Percentiles rank a stretch among this genome's conserved stretches.
These are phyloP conservation scores for Entomortierella beljakovae DNA, from an alignment of 192 early-diverging fungal species.

Conservation along the genomic window DNA sequence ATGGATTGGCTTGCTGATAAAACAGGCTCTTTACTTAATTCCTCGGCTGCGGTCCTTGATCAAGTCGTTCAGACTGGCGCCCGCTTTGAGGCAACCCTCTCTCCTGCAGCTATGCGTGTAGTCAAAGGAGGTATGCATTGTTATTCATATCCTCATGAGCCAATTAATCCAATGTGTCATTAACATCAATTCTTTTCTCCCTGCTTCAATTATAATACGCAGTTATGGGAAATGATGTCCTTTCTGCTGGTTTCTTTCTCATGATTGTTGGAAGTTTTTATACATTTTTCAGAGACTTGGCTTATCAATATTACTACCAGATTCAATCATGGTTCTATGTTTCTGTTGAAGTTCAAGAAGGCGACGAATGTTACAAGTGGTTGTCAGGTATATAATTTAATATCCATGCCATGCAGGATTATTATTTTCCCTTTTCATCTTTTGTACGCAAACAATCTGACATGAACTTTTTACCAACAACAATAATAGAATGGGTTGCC, in stretches of 20 bases:
- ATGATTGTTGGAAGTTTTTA: constrained; percentile 50
- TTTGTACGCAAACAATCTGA: not conserved
- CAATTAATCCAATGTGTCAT: not conserved
- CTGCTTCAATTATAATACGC: not conserved
- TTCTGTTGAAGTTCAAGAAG: constrained; percentile 52
- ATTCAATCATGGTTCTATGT: constrained; percentile 51
- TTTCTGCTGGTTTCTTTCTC: constrained; percentile 51
- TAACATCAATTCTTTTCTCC: not conserved
- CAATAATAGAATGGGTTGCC: constrained; percentile 51
- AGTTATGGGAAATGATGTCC: constrained; percentile 52
- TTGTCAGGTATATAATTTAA: constrained; percentile 44
- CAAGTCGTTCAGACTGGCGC: constrained; percentile 35
- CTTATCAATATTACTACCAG: constrained; percentile 41
- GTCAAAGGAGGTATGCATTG: constrained; percentile 30
- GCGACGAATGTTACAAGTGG: constrained; percentile 52
- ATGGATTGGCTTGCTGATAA: constrained; percentile 50
- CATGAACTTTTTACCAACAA: not conserved
- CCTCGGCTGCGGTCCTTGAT: constrained; percentile 40
- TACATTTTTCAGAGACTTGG: constrained; percentile 50
- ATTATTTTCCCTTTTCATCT: not conserved
- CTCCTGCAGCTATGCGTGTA: constrained; percentile 45
- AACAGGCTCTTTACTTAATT: constrained; percentile 39
- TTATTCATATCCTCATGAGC: too few relatives aligned
- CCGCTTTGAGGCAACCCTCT: constrained; percentile 42
- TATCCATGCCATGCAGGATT: too few relatives aligned